Conservation (phyloP, 257 asterid species). For the Plectranthus barbatus region DNA sequence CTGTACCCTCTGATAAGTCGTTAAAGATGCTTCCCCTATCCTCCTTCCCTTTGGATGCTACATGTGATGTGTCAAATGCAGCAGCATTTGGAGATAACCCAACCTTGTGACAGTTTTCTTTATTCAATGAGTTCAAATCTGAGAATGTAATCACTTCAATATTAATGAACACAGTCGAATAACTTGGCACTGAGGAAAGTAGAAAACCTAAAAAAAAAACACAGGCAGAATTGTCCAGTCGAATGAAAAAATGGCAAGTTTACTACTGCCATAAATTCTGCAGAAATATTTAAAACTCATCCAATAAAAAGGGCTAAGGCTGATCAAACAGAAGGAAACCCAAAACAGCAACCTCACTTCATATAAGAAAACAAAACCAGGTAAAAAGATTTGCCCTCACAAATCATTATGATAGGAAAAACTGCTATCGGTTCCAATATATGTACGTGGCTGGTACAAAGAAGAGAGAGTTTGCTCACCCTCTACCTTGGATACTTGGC, state of each 20-base stretch:
- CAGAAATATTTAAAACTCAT: neutral
- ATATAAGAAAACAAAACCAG: slow-evolving; percentile 1
- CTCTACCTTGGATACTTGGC: slow-evolving; percentile 39
- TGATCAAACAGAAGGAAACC: neutral
- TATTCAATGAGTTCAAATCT: slow-evolving; percentile 37
- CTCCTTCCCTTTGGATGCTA: slow-evolving; percentile 42
- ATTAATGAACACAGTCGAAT: slow-evolving; percentile 6
- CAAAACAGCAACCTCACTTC: slow-evolving; percentile 4
- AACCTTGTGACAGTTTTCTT: slow-evolving; percentile 40
- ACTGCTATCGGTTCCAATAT: slow-evolving; percentile 4
- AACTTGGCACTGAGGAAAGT: neutral
- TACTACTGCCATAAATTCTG: neutral
- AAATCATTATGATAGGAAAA: neutral
- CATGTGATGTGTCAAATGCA: slow-evolving; percentile 46
- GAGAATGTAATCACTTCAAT: slow-evolving; percentile 16
- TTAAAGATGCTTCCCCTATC: slow-evolving; percentile 39
- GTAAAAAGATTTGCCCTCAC: neutral
- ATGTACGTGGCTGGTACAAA: slow-evolving; percentile 8
- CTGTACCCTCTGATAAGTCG: slow-evolving; percentile 30
- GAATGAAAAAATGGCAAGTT: neutral
- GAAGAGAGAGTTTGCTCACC: slow-evolving; percentile 50
- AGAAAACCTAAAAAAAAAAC: neutral
- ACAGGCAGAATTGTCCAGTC: neutral
- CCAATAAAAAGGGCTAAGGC: neutral
- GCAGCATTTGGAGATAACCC: slow-evolving; percentile 63